phyloP scores from a whole-genome alignment of 176 grass and related monocot species.

The Cenchrus americanus region DNA sequence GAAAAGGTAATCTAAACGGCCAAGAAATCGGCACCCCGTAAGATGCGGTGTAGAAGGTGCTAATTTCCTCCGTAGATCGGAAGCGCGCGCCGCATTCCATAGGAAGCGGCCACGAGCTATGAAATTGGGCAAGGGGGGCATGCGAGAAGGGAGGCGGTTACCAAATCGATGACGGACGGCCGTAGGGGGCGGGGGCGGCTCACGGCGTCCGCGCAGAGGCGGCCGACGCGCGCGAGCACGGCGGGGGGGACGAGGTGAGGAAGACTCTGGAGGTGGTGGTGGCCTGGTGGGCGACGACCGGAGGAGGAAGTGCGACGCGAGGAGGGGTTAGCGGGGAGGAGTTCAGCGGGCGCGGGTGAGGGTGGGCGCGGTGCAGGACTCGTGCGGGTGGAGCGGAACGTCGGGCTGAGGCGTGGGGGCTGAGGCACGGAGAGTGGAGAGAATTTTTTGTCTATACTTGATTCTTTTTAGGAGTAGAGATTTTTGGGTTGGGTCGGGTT shows the following conservation, averaged over 20 bases:
- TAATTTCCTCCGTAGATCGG: conserved; percentile 14
- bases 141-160: neutral
- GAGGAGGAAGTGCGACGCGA: conserved; percentile 22
- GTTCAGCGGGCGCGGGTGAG: no score
- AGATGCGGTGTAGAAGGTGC: conserved; percentile 13
- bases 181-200: neutral
- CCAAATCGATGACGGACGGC: conserved; percentile 21
- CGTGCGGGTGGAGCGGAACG: no score
- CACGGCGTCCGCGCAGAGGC: conserved; percentile 13
- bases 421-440: no score
- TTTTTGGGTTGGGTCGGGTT: no score
- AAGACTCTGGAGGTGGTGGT: conserved; percentile 17
- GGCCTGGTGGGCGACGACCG: conserved; percentile 23
- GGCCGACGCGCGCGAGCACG: neutral
- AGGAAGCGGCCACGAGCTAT: conserved; percentile 19
- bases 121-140: conserved; percentile 12
- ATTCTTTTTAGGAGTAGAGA: no score
- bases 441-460: no score
- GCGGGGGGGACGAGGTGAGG: neutral
- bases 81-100: conserved; percentile 15
- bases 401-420: no score
- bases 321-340: no score
- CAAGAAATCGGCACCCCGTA: neutral
- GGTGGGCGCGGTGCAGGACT: no score
- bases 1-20: neutral